Percentiles rank a stretch among this genome's conserved stretches.
These are phyloP conservation scores for Hypoxylon sp. DNA, from an alignment of 2,329 filamentous ascomycete species.

Conservation along the genomic window DNA sequence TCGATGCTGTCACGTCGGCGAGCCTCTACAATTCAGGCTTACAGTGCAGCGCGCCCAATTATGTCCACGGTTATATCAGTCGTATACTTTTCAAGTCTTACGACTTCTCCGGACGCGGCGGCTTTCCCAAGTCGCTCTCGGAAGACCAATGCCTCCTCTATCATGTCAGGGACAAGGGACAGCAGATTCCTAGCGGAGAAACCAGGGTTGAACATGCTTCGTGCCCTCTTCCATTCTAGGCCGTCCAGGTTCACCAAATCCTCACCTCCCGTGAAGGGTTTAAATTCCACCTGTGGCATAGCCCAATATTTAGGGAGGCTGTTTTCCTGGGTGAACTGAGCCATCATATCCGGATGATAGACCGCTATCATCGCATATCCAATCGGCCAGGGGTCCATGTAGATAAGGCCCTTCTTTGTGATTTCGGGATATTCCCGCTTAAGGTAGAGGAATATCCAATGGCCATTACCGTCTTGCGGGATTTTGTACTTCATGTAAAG, in stretches of 20 bases:
- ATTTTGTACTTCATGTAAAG: constrained; percentile 45
- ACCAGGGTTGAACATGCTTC: constrained; percentile 55
- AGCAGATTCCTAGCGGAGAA: constrained; percentile 55
- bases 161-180: constrained; percentile 52
- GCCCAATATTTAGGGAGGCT: constrained; percentile 53
- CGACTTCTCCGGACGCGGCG: constrained; percentile 42
- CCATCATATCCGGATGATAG: constrained; percentile 54
- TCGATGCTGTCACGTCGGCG: not conserved
- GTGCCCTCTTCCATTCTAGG: constrained; percentile 54
- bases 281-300: constrained; percentile 46
- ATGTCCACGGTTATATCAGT: constrained; percentile 49
- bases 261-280: constrained; percentile 49
- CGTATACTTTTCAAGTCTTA: constrained; percentile 49
- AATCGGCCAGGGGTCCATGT: constrained; percentile 58
- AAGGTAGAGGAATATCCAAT: constrained; percentile 45
- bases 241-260: constrained; percentile 56
- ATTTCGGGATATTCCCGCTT: constrained; percentile 50
- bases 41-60: constrained; percentile 50
- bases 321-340: constrained; percentile 55
- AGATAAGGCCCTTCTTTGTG: constrained; percentile 48
- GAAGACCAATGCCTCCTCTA: constrained; percentile 50
- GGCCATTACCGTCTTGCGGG: constrained; percentile 48
- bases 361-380: constrained; percentile 53
- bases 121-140: constrained; percentile 43
- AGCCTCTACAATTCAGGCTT: constrained; percentile 26